Evolutionary conservation across 441 rosid genomes (phyloP).

Genomic region (Jatropha podagrica): DNA sequence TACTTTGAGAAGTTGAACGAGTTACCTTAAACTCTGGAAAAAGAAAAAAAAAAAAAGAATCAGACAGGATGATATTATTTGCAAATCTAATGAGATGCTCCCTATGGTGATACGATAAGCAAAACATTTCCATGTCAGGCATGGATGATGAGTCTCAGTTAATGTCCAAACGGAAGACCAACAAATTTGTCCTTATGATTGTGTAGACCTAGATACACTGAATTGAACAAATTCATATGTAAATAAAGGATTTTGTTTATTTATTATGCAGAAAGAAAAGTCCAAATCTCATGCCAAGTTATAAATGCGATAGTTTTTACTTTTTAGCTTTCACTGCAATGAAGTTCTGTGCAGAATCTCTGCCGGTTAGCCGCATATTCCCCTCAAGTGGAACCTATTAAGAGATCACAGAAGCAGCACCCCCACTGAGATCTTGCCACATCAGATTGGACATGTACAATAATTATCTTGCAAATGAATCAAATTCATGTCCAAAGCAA

Average conservation of each 20-base stretch:
- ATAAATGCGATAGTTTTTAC: too few species aligned
- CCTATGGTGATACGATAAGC: too few species aligned
- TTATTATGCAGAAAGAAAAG: not conserved
- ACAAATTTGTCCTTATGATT: not conserved
- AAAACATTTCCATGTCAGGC: too few species aligned
- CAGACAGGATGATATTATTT: too few species aligned
- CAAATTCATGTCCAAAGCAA: constrained; percentile 22
- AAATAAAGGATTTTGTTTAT: not conserved
- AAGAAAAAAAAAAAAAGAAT: too few species aligned
- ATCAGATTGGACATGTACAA: constrained; percentile 22
- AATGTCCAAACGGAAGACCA: not conserved
- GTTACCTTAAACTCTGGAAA: too few species aligned
- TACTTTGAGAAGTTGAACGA: too few species aligned
- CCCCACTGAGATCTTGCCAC: constrained; percentile 23
- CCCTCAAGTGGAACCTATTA: constrained; percentile 3
- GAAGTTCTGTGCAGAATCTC: not conserved
- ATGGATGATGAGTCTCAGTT: not conserved
- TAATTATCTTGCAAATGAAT: constrained; percentile 1
- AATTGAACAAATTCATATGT: not conserved
- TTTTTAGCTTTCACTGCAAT: not conserved
- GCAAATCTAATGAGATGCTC: too few species aligned
- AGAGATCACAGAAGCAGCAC: not conserved
- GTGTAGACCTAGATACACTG: not conserved
- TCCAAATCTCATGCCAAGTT: too few species aligned
- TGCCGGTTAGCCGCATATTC: constrained; percentile 25